Evolutionary conservation across 1,284 basidiomycete species (phyloP), one percentile per base, ranked within the genome.

Genomic region (Mycena sp.): DNA sequence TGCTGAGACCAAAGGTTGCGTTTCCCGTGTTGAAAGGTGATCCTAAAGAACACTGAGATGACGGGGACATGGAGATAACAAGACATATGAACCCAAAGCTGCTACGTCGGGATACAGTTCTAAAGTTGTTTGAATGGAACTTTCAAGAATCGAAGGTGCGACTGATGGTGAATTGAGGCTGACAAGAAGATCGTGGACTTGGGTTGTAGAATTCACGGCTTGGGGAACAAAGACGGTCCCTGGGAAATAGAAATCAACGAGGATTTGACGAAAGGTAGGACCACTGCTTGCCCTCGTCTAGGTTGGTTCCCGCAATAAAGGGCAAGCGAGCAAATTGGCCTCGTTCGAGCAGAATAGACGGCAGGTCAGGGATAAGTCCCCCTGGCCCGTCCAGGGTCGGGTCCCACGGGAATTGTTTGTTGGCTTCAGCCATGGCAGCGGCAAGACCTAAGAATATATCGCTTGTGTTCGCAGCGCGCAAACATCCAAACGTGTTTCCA

Each of bases 21-120:
- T 82, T 81, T 1, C 85, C 84, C 0, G 84, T 84, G 38, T 78
- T 78, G 67, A 79, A 86, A 0, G 85, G 85, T 0, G 82, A 83
- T 0, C 85, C 63, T 65, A 21, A 2, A 26, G 9, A 12, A 32
- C 3, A 12, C 14, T 41, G n/a, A 28, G 32, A 37, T 37, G 6
- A 19, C 9, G 26, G 26, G 29, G 29, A 23, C 11, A 35, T 12
- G 6, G 52, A 14, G 19, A 17, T 11, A 9, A 12, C 12, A 4
- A 43, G 10, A 19, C 2, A 28, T 12, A 38, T 21, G 0, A 26
- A 65, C 63, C 84, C 2, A 81, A 69, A 4, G 81, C 73, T 11
- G 85, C 83, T 41, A 76, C 72, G 58, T 85, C 78, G 0, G 84
- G 84, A 67, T 86, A 86, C 1, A 84, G 72, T 19, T 78, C 61